Evolutionary conservation across 306 rosid genomes (phyloP).

Genomic region (Quercus berberidifolia): DNA sequence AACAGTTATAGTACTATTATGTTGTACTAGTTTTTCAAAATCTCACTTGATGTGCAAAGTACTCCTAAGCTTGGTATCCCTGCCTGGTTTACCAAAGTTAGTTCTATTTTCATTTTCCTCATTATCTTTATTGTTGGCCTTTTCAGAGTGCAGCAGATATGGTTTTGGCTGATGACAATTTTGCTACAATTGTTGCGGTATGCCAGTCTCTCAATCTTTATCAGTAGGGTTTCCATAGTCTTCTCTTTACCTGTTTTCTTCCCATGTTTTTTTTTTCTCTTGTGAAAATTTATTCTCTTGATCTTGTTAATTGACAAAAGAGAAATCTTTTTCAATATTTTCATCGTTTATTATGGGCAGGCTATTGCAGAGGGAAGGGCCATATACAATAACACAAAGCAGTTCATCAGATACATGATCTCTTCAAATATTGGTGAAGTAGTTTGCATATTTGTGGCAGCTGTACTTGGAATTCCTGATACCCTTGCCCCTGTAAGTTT

Average conservation of each 20-base stretch:
- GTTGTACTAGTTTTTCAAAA: neutral
- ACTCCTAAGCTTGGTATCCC: neutral
- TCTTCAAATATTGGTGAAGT: conserved; percentile 99
- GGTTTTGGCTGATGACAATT: conserved; percentile 97
- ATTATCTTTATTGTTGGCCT: conserved; percentile 4
- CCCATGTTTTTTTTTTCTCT: neutral
- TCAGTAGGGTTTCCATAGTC: conserved; percentile 7
- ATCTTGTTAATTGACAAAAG: neutral
- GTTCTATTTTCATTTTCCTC: neutral
- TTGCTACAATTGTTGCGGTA: conserved; percentile 97
- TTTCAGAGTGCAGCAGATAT: conserved; percentile 93
- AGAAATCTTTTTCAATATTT: neutral
- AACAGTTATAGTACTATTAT: neutral
- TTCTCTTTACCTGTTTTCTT: neutral
- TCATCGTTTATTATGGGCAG: conserved; percentile 36
- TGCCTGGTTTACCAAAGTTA: conserved; percentile 4
- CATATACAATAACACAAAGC: conserved; percentile 91
- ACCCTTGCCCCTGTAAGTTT: conserved; percentile 94
- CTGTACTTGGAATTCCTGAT: conserved; percentile 98
- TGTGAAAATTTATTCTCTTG: neutral
- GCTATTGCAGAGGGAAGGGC: conserved; percentile 99
- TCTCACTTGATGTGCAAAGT: neutral
- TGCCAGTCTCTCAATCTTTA: conserved; percentile 25
- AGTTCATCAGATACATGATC: conserved; percentile 97
- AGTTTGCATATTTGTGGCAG: conserved; percentile 98